Percentiles rank a stretch among this genome's conserved stretches.
These are phyloP conservation scores for Bimuria novae-zelandiae DNA, from an alignment of 2,329 filamentous ascomycete species.

Conservation along the genomic window DNA sequence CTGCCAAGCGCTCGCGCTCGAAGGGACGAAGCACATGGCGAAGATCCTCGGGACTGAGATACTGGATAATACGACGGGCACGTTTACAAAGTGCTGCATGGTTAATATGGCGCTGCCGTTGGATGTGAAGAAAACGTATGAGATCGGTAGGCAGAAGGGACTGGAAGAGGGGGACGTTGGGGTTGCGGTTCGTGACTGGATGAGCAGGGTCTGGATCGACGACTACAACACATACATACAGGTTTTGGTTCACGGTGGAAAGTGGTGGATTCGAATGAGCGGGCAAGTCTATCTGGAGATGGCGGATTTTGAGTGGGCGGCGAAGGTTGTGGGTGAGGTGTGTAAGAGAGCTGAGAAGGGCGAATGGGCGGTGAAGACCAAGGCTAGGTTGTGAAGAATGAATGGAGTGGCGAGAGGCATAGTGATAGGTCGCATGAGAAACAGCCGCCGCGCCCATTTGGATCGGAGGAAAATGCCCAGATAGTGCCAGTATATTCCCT, in stretches of 20 bases:
- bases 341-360: constrained; percentile 57
- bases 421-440: too few relatives aligned
- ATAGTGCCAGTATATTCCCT: neutral
- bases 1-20: constrained; percentile 63
- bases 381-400: constrained; percentile 14
- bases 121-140: constrained; percentile 40
- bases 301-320: constrained; percentile 76
- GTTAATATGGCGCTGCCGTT: constrained; percentile 76
- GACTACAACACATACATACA: constrained; percentile 75
- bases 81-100: constrained; percentile 70
- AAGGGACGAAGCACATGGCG: constrained; percentile 66
- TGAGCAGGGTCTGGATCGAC: constrained; percentile 48
- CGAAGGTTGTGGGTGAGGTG: constrained; percentile 60
- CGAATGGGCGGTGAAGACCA: constrained; percentile 37
- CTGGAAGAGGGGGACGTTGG: constrained; percentile 27
- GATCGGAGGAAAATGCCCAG: neutral
- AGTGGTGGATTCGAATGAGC: constrained; percentile 74
- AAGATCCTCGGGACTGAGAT: constrained; percentile 69
- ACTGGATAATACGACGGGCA: constrained; percentile 67
- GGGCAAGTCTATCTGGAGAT: constrained; percentile 84
- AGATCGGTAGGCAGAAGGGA: constrained; percentile 20
- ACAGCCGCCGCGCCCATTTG: too few relatives aligned
- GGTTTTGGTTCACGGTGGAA: constrained; percentile 63
- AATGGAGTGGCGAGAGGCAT: too few relatives aligned
- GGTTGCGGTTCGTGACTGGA: constrained; percentile 46